Conservation (phyloP, 805 yeast genomes). For the Metschnikowia picachoensis region DNA sequence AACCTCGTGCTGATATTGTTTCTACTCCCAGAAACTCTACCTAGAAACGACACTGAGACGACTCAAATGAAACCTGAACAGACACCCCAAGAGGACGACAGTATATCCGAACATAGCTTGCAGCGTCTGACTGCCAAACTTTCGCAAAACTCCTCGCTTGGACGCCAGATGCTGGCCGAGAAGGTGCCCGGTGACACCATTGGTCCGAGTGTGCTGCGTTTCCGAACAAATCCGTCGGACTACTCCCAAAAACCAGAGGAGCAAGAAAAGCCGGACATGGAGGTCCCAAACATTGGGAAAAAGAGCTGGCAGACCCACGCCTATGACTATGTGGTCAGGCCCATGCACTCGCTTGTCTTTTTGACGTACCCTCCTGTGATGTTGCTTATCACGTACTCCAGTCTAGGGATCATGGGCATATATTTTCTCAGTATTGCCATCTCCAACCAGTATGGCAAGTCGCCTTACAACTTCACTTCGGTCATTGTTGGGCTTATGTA, state of each 20-base stretch:
- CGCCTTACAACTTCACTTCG: slow-evolving; percentile 68
- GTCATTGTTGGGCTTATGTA: slow-evolving; percentile 70
- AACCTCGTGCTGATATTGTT: slow-evolving; percentile 48
- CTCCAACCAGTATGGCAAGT: slow-evolving; percentile 55
- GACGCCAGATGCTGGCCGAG: slow-evolving; percentile 15
- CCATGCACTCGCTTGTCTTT: slow-evolving; percentile 58
- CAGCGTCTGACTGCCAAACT: slow-evolving; percentile 31
- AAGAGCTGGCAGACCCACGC: slow-evolving; percentile 5
- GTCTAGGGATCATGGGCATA: slow-evolving; percentile 63
- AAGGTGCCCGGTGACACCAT: slow-evolving; percentile 37
- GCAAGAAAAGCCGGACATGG: slow-evolving; percentile 17
- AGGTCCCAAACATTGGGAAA: not conserved
- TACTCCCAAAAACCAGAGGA: slow-evolving; percentile 28
- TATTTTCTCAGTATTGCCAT: slow-evolving; percentile 75
- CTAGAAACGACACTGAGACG: slow-evolving; percentile 57
- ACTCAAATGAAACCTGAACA: slow-evolving; percentile 4
- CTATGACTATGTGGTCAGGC: slow-evolving; percentile 52
- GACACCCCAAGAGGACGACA: slow-evolving; percentile 1
- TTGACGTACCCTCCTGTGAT: slow-evolving; percentile 71
- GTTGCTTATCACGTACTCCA: slow-evolving; percentile 59
- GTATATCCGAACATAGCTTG: slow-evolving; percentile 19
- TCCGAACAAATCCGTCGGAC: slow-evolving; percentile 29
- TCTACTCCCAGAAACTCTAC: slow-evolving; percentile 74
- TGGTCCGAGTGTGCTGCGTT: slow-evolving; percentile 37
- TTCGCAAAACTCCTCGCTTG: slow-evolving; percentile 17